A percentile compares a stretch with the other conserved stretches of the same genome.
phyloP scores from a whole-genome alignment of 2,329 filamentous ascomycete species.

The Penicillium sp. region DNA sequence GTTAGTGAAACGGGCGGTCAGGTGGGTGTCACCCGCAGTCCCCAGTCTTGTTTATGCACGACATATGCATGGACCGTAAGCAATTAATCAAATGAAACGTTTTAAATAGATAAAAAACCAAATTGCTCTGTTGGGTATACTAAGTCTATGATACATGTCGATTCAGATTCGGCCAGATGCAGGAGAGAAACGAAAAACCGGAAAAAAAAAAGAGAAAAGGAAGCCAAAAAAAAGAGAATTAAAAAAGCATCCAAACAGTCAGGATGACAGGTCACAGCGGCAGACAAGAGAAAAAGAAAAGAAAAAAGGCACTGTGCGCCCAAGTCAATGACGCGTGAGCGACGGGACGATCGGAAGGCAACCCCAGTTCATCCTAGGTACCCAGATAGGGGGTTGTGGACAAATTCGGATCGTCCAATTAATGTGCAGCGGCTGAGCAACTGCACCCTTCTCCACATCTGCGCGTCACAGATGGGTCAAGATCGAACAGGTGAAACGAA shows the following conservation, averaged over 20 bases:
- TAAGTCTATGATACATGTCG: slow-evolving; percentile 42
- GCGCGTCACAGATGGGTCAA: slow-evolving; percentile 14
- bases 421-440: slow-evolving; percentile 5
- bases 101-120: slow-evolving; percentile 10
- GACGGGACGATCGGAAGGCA: slow-evolving; percentile 8
- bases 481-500: slow-evolving; percentile 6
- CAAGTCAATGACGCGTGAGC: slow-evolving; percentile 13
- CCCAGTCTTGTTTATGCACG: slow-evolving; percentile 20
- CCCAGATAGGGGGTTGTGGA: slow-evolving; percentile 2
- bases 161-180: slow-evolving; percentile 29
- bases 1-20: slow-evolving; percentile 20
- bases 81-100: slow-evolving; percentile 4
- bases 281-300: slow-evolving; percentile 16
- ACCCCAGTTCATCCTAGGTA: slow-evolving; percentile 8
- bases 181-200: slow-evolving; percentile 16
- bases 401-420: slow-evolving; percentile 13
- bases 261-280: slow-evolving; percentile 15
- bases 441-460: slow-evolving; percentile 21
- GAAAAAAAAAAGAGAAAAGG: slow-evolving; percentile 3
- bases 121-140: slow-evolving; percentile 39
- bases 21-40: slow-evolving; percentile 14
- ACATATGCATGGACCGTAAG: slow-evolving; percentile 20
- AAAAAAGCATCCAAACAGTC: slow-evolving; percentile 17
- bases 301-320: slow-evolving; percentile 1
- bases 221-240: slow-evolving; percentile 10